Evolutionary conservation across 768 basidiomycete genomes (phyloP).

Genomic region (Asterophora lycoperdoides): DNA sequence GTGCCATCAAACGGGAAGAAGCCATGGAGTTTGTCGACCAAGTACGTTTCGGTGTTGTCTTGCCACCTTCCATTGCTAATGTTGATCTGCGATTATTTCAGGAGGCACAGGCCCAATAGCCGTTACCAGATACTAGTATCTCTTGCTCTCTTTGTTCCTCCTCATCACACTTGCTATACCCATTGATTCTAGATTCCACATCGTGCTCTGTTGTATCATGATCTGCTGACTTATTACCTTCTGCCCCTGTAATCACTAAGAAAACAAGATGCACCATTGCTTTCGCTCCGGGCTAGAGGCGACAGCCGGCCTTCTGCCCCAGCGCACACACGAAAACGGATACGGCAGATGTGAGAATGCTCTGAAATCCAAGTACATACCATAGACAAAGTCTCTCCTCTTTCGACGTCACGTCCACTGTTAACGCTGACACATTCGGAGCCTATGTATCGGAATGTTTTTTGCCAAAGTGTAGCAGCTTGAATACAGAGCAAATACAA

Average conservation of each 20-base stretch:
- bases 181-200: constrained; percentile 4
- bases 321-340: background rate
- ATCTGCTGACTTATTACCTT: background rate
- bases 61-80: background rate
- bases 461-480: no score
- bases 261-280: no score
- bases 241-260: background rate
- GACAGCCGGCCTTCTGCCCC: no score
- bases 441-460: no score
- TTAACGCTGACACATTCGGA: no score
- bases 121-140: background rate
- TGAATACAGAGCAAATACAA: no score
- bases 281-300: no score
- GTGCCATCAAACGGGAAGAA: constrained; percentile 82
- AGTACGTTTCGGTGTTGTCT: constrained; percentile 32
- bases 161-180: background rate
- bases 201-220: constrained; percentile 7
- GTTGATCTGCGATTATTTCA: constrained; percentile 1
- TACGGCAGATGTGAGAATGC: background rate
- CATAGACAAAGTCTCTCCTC: background rate
- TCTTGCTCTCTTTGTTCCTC: constrained; percentile 2
- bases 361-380: no score
- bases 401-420: no score
- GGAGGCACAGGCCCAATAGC: constrained; percentile 28
- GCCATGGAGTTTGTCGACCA: constrained; percentile 95